Conservation (phyloP, 1,284 basidiomycete genomes). For the Ceratobasidium sp. region DNA sequence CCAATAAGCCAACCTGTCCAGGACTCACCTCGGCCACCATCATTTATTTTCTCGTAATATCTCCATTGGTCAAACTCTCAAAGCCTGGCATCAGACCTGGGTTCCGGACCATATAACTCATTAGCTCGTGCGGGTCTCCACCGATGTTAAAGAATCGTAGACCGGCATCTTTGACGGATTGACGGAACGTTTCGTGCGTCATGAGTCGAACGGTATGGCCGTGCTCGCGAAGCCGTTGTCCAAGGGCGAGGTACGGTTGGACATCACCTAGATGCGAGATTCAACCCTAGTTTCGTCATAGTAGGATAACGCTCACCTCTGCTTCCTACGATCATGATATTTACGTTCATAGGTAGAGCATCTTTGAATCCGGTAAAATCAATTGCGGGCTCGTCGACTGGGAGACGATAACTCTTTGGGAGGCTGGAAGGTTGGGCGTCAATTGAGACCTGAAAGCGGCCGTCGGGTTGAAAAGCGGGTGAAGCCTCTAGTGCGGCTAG, state of each 20-base stretch:
- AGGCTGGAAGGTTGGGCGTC: constrained; percentile 56
- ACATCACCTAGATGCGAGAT: constrained; percentile 68
- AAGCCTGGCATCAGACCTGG: constrained; percentile 68
- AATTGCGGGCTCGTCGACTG: constrained; percentile 67
- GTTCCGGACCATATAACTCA: constrained; percentile 73
- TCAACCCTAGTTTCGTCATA: neutral
- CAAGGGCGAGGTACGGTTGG: constrained; percentile 78
- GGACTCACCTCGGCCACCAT: constrained; percentile 60
- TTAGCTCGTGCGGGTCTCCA: constrained; percentile 70
- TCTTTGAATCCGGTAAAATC: constrained; percentile 58
- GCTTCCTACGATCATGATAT: constrained; percentile 75
- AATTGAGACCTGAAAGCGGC: constrained; percentile 43
- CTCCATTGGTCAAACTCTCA: constrained; percentile 64
- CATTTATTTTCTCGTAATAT: constrained; percentile 63
- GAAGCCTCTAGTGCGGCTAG: constrained; percentile 26
- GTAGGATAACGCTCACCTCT: constrained; percentile 60
- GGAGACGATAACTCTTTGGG: constrained; percentile 61
- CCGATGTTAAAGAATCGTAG: constrained; percentile 72
- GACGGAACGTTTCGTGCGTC: constrained; percentile 73
- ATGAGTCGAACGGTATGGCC: constrained; percentile 76
- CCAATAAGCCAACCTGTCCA: neutral
- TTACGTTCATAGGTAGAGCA: constrained; percentile 67
- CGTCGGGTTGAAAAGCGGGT: constrained; percentile 33
- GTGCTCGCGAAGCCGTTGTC: constrained; percentile 65
- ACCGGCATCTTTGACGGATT: constrained; percentile 66